Conservation (phyloP, 768 basidiomycete genomes). For the Leccinum fibrillosum region DNA sequence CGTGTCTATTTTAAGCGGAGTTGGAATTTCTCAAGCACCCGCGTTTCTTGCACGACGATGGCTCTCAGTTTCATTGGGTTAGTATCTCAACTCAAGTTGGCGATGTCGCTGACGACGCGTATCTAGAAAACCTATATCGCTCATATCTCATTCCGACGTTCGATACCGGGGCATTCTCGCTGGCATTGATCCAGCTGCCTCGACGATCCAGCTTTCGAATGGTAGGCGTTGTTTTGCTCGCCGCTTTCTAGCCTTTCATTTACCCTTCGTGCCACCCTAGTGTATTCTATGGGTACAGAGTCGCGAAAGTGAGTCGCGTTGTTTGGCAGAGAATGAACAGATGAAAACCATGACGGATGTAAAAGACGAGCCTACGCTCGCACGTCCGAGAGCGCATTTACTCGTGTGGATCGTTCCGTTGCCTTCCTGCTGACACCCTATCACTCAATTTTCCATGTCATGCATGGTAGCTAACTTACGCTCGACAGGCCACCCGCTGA, state of each 20-base stretch:
- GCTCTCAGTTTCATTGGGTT: conserved; percentile 77
- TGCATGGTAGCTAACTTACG: conserved; percentile 25
- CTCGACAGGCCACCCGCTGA: conserved; percentile 59
- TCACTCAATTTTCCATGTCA: background rate
- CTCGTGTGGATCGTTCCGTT: conserved; percentile 60
- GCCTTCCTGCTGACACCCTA: conserved; percentile 56
- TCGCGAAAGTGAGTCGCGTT: conserved; percentile 55
- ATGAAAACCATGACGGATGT: conserved; percentile 41
- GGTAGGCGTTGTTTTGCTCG: conserved; percentile 40
- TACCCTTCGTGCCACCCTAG: conserved; percentile 27
- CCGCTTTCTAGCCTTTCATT: background rate
- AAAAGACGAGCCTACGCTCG: conserved; percentile 36
- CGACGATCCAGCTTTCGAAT: conserved; percentile 86
- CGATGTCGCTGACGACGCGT: conserved; percentile 12
- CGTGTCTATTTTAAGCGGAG: conserved; percentile 27
- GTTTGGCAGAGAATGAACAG: conserved; percentile 10
- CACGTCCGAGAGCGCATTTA: conserved; percentile 42
- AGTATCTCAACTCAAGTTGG: conserved; percentile 12
- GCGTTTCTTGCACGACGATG: conserved; percentile 39
- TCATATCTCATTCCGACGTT: conserved; percentile 89
- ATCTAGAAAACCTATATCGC: conserved; percentile 78
- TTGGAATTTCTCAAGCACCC: conserved; percentile 12
- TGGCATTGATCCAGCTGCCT: conserved; percentile 80
- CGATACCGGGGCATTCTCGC: conserved; percentile 86
- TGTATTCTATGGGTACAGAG: conserved; percentile 89